These are phyloP conservation scores for Jamesozyma jinghongensis DNA, from an alignment of 805 yeast species.

Conservation along the genomic window DNA sequence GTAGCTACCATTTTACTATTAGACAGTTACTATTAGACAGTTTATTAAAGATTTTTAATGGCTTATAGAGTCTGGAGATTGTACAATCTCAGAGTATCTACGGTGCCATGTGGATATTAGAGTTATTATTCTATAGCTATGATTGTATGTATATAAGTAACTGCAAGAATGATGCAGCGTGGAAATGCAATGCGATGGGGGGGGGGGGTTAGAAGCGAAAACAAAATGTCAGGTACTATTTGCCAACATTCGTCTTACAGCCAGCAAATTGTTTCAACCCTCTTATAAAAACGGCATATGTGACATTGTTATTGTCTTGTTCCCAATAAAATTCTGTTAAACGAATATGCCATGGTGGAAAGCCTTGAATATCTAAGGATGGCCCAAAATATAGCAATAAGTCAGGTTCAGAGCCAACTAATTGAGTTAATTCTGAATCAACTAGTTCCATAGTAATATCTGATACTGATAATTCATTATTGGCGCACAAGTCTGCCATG, in stretches of 20 bases:
- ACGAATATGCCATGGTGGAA: slow-evolving; percentile 96
- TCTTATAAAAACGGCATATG: slow-evolving; percentile 73
- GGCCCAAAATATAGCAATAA: slow-evolving; percentile 78
- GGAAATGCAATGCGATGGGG: slow-evolving; percentile 1
- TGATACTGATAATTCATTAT: slow-evolving; percentile 47
- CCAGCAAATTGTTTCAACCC: slow-evolving; percentile 67
- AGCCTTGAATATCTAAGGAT: slow-evolving; percentile 80
- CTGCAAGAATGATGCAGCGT: no score
- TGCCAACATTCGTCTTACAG: slow-evolving; percentile 84
- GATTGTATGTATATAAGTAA: no score
- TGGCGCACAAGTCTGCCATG: slow-evolving; percentile 63
- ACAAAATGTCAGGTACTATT: slow-evolving; percentile 29
- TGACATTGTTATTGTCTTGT: slow-evolving; percentile 70
- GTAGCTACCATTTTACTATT: no score
- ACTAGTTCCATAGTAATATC: slow-evolving; percentile 71
- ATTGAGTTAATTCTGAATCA: slow-evolving; percentile 60
- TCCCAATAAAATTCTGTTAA: slow-evolving; percentile 88
- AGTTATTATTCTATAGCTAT: no score
- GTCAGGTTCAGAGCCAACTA: slow-evolving; percentile 92
- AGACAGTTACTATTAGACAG: no score
- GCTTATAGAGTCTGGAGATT: no score
- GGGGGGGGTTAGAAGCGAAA: no score
- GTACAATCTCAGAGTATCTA: no score
- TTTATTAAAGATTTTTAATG: no score
- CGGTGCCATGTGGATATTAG: no score